Conservation (phyloP, 805 yeast species). For the Candida xyloterini region DNA sequence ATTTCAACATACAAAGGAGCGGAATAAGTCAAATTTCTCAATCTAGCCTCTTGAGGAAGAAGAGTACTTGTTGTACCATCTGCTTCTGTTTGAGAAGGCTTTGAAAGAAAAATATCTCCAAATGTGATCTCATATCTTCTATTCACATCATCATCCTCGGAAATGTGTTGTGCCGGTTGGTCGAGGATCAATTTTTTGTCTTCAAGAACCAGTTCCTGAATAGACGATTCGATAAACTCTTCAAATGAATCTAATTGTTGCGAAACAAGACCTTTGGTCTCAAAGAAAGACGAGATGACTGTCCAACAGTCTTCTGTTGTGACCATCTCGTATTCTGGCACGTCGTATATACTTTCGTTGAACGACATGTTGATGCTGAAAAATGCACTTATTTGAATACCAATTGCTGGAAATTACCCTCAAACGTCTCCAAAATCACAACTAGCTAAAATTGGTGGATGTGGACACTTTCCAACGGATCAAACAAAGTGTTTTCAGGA, state of each 20-base stretch:
- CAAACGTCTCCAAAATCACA: constrained; percentile 8
- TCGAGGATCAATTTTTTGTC: constrained; percentile 91
- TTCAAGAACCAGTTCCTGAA: constrained; percentile 95
- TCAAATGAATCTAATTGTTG: constrained; percentile 98
- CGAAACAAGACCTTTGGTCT: constrained; percentile 93
- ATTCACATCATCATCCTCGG: constrained; percentile 84
- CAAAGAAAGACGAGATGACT: constrained; percentile 92
- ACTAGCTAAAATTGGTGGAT: constrained; percentile 3
- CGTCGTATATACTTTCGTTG: constrained; percentile 25
- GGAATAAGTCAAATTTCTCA: constrained; percentile 93
- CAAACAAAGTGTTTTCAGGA: constrained; percentile 10
- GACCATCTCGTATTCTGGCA: constrained; percentile 62
- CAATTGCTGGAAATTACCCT: constrained; percentile 11
- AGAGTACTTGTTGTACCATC: constrained; percentile 99
- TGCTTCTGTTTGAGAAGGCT: constrained; percentile 98
- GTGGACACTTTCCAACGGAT: constrained; percentile 12
- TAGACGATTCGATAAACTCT: constrained; percentile 94
- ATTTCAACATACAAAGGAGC: constrained; percentile 96
- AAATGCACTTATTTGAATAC: constrained; percentile 10
- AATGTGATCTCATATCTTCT: constrained; percentile 95
- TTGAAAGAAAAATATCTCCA: constrained; percentile 93
- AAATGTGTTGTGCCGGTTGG: constrained; percentile 96
- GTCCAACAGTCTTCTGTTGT: constrained; percentile 99
- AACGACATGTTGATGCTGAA: constrained; percentile 16
- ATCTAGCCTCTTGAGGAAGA: constrained; percentile 97